These are phyloP conservation scores for Phytophthora pisi DNA, from an alignment of 352 stramenopile species.

Conservation along the genomic window DNA sequence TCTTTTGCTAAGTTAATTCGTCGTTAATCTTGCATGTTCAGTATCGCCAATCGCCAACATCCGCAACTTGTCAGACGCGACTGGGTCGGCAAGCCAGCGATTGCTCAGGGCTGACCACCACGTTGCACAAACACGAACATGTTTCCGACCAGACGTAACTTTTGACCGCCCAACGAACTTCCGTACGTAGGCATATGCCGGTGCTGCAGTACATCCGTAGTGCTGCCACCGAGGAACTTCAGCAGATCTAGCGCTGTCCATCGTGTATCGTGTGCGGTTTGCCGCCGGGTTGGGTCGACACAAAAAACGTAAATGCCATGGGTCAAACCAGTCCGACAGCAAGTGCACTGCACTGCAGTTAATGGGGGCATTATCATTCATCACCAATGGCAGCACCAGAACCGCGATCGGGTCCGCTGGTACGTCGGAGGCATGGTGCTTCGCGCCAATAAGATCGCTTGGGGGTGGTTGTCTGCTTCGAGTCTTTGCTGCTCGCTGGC, in stretches of 20 bases:
- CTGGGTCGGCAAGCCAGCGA: conserved; percentile 1
- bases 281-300: too few species aligned
- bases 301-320: too few species aligned
- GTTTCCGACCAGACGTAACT: not conserved
- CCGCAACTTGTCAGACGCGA: conserved; percentile 2
- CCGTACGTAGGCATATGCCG: not conserved
- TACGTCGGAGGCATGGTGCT: conserved; percentile 20
- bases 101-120: conserved; percentile 16
- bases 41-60: not conserved
- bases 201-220: not conserved
- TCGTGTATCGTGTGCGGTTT: too few species aligned
- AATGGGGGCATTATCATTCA: too few species aligned
- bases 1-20: not conserved
- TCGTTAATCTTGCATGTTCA: not conserved
- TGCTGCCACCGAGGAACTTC: not conserved
- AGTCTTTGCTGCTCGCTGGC: conserved; percentile 16
- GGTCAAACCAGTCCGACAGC: too few species aligned
- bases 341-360: too few species aligned
- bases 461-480: not conserved
- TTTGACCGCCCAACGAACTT: not conserved
- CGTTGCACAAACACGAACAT: conserved; percentile 10
- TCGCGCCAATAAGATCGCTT: conserved; percentile 21
- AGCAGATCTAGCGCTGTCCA: not conserved
- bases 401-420: conserved; percentile 6
- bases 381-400: not conserved